phyloP scores from a whole-genome alignment of 148 eudicot species.

The Rhododendron williamsianum region DNA sequence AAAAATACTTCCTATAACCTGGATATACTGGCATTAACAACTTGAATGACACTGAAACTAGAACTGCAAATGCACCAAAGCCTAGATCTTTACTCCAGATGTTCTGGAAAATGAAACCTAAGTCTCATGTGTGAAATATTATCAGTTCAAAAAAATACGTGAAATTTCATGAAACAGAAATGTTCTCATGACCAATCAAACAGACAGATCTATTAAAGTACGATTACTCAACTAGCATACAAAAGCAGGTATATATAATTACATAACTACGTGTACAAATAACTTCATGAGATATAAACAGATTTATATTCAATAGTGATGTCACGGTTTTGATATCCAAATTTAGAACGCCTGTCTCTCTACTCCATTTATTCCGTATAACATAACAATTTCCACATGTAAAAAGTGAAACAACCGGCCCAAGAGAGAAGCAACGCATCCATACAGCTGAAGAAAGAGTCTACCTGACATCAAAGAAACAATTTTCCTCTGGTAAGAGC shows the following conservation, averaged over 20 bases:
- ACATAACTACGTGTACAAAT: background rate
- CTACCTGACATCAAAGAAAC: constrained; percentile 7
- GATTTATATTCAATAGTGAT: background rate
- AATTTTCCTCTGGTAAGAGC: background rate
- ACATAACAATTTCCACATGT: background rate
- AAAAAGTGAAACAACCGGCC: background rate
- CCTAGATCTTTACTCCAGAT: background rate
- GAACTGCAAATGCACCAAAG: background rate
- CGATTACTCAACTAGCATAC: background rate
- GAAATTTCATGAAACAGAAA: background rate
- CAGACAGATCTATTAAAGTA: background rate
- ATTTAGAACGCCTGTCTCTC: background rate
- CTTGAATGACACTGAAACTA: background rate
- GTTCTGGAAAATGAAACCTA: background rate
- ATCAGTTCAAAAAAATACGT: background rate
- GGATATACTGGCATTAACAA: background rate
- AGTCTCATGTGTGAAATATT: background rate
- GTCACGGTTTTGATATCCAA: background rate
- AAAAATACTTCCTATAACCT: background rate
- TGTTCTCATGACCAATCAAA: background rate
- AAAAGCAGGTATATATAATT: background rate
- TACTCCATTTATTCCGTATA: constrained; percentile 3
- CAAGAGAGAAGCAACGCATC: background rate
- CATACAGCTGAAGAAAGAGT: constrained; percentile 1
- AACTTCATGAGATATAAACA: constrained; percentile 8